Base-by-base conservation (phyloP, 2,329 filamentous ascomycete species). In the Sporothrix sp. region DNA sequence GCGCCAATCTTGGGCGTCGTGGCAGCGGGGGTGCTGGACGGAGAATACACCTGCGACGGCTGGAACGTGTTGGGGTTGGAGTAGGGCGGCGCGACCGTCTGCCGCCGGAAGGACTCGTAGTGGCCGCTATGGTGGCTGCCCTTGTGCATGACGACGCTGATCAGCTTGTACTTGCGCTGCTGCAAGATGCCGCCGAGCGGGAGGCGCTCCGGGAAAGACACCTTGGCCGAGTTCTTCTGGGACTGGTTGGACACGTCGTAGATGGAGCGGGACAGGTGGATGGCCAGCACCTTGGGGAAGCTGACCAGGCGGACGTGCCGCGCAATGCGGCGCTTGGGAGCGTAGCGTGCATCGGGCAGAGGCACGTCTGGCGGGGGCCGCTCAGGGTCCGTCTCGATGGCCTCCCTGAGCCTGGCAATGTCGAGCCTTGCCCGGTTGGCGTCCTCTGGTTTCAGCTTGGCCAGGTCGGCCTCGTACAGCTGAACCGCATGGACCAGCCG, bases 111-210 rank as follows among this genome's bases (percentile, higher is more conserved):
- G 1, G 89, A 91, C 65, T 98, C 93, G 68, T 98, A 98, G 63
- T 98, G 93, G 1, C 93, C 93, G 60, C 89, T 95, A 62, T 95
- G 84, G 64, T 98, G 93, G 55, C 87, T 94, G 33, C 93, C 93
- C 61, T 95, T 95, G 64, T 98, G 93, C 20, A 87, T 95, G 32
- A 98, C 88, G 32, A 95, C 79, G 11, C 85, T 88, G 0, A 95
- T 76, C 5, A 98, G 73, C 60, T 83, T 87, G 67, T 96, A 98
- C 62, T 79, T 84, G 56, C 82, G 85, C 61, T 85, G 82, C 51
- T 85, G 78, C 38, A 93, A 68, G 21, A 97, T 71, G 1, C 88
- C 82, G 1, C 93, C 93, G 3, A 98, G 71, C 0, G 86, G 80
- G 2, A 98, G 68, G n/a, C 77, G 76, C 65, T 97, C 91, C 0